Evolutionary conservation across 1,284 basidiomycete species (phyloP).

Genomic region (Malassezia globosa): DNA sequence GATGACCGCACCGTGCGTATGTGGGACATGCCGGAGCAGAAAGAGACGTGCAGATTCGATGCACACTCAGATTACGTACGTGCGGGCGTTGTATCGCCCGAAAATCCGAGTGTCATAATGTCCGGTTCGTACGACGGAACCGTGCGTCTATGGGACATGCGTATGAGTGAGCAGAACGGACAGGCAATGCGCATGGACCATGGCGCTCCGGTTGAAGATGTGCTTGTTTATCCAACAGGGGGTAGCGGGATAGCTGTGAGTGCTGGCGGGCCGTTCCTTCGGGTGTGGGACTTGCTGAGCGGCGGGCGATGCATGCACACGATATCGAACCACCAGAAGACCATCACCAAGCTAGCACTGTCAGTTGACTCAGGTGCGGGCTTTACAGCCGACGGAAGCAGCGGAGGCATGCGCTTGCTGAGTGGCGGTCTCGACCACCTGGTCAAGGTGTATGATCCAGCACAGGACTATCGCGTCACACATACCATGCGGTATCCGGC

Average conservation of each 20-base stretch:
- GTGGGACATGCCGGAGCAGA: slow-evolving; percentile 89
- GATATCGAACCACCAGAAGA: slow-evolving; percentile 81
- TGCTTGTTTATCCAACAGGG: slow-evolving; percentile 73
- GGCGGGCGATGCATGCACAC: slow-evolving; percentile 57
- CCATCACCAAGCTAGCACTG: slow-evolving; percentile 64
- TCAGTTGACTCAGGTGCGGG: slow-evolving; percentile 35
- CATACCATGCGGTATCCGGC: slow-evolving; percentile 98
- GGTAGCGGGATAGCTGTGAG: slow-evolving; percentile 69
- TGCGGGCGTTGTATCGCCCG: slow-evolving; percentile 70
- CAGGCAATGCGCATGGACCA: slow-evolving; percentile 45
- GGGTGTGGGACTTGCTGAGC: slow-evolving; percentile 89
- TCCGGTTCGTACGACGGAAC: slow-evolving; percentile 93
- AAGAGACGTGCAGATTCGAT: slow-evolving; percentile 64
- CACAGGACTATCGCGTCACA: slow-evolving; percentile 67
- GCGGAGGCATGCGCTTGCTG: slow-evolving; percentile 62
- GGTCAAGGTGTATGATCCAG: slow-evolving; percentile 87
- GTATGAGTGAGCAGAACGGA: slow-evolving; percentile 48
- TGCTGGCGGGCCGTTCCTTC: slow-evolving; percentile 79
- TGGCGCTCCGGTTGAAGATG: slow-evolving; percentile 71
- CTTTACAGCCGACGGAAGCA: slow-evolving; percentile 17
- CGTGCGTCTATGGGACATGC: slow-evolving; percentile 74
- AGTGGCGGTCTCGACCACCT: slow-evolving; percentile 88
- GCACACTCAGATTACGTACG: slow-evolving; percentile 92
- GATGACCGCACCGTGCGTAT: slow-evolving; percentile 88
- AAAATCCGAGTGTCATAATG: slow-evolving; percentile 71